Percentiles rank a stretch among this genome's conserved stretches.
Conservation (phyloP, 2,329 filamentous ascomycete genomes). For the Tolypocladium nubicola region DNA sequence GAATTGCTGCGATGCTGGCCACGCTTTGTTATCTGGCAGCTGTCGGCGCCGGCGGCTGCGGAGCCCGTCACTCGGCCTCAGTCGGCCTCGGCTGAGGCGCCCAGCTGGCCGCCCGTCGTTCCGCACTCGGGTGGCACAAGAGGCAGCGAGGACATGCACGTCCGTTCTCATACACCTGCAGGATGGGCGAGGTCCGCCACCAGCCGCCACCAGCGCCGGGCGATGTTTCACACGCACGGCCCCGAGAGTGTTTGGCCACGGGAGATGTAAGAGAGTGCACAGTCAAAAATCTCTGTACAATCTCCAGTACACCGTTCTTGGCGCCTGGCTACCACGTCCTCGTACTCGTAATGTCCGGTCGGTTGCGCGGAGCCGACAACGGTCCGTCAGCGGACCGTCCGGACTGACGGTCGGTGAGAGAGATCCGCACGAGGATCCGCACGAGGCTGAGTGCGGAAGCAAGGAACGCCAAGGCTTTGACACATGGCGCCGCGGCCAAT, state of each 20-base stretch:
- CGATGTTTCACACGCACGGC: no score
- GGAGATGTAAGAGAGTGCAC: no score
- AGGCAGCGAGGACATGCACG: background rate
- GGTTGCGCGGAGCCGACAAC: background rate
- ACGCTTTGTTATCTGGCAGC: no score
- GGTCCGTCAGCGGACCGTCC: background rate
- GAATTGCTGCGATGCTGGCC: background rate
- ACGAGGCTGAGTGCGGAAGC: background rate
- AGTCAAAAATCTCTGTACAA: no score
- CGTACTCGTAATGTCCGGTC: background rate
- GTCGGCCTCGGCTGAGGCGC: background rate
- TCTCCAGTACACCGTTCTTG: no score
- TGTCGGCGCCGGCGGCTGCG: background rate
- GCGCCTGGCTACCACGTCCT: no score
- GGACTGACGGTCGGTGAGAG: background rate
- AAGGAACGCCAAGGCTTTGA: background rate
- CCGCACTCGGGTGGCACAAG: background rate
- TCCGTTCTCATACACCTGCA: no score
- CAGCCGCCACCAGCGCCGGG: no score
- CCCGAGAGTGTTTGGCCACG: no score
- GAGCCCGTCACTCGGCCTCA: background rate
- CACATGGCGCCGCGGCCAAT: background rate
- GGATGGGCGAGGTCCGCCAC: no score
- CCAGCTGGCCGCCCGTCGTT: background rate
- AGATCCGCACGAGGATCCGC: background rate